Conservation (phyloP, 768 basidiomycete species). For the Psilocybe tampanensis region DNA sequence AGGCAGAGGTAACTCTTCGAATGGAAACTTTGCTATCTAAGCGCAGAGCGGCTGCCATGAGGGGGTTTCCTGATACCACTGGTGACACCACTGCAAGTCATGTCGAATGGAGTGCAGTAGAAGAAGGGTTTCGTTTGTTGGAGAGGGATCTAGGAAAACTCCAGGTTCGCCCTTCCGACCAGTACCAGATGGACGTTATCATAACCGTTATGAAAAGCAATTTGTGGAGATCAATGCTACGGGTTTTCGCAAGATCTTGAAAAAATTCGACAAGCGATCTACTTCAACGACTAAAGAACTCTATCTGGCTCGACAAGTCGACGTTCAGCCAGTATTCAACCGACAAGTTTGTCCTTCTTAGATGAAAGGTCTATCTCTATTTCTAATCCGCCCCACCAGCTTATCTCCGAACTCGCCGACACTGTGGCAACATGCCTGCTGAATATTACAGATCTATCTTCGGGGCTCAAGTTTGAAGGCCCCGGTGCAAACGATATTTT, state of each 20-base stretch:
- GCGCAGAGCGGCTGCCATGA: slow-evolving; percentile 78
- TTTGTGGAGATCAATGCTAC: slow-evolving; percentile 97
- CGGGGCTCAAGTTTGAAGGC: slow-evolving; percentile 78
- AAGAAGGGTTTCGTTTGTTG: slow-evolving; percentile 93
- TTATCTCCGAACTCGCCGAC: slow-evolving; percentile 94
- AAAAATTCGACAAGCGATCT: slow-evolving; percentile 98
- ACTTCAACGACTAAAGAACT: slow-evolving; percentile 96
- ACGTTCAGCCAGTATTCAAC: slow-evolving; percentile 98
- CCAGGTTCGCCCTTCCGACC: slow-evolving; percentile 57
- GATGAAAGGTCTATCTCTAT: neutral
- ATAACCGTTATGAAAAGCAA: slow-evolving; percentile 56
- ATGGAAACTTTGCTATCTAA: slow-evolving; percentile 94
- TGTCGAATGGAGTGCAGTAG: slow-evolving; percentile 94
- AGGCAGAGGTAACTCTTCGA: slow-evolving; percentile 89
- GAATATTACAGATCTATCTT: slow-evolving; percentile 75
- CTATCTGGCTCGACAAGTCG: slow-evolving; percentile 94
- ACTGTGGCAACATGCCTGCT: slow-evolving; percentile 84
- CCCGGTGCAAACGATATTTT: slow-evolving; percentile 76
- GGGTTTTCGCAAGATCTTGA: slow-evolving; percentile 95
- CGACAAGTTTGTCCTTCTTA: slow-evolving; percentile 64
- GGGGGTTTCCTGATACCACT: slow-evolving; percentile 69
- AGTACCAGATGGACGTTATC: neutral
- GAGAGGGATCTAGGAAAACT: slow-evolving; percentile 95
- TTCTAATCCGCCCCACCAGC: slow-evolving; percentile 42
- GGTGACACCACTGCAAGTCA: slow-evolving; percentile 63